Conservation (phyloP, 257 asterid genomes). For the Nicotiana obtusifolia region DNA sequence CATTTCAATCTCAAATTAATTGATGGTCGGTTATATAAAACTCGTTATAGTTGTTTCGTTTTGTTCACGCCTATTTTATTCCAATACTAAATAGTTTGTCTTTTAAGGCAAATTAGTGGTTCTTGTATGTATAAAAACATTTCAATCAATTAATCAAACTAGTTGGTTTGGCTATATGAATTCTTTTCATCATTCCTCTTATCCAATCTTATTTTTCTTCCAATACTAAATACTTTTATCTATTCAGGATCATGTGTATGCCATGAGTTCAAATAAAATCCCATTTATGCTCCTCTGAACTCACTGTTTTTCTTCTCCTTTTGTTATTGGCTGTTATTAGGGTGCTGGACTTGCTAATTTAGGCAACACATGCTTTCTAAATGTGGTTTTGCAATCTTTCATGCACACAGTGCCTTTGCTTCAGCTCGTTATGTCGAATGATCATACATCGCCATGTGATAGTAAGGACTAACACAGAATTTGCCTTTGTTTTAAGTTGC, state of each 20-base stretch:
- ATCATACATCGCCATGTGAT: slow-evolving; percentile 24
- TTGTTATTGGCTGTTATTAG: slow-evolving; percentile 23
- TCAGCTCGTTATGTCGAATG: slow-evolving; percentile 30
- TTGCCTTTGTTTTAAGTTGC: background rate
- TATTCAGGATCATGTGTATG: background rate
- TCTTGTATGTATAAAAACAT: background rate
- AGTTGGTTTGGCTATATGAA: background rate
- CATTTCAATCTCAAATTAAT: no score
- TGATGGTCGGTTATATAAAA: no score
- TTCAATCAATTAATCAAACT: background rate
- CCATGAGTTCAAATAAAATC: background rate
- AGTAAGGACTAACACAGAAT: slow-evolving; percentile 27
- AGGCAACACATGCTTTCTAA: slow-evolving; percentile 86
- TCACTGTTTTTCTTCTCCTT: background rate
- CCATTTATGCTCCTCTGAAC: background rate
- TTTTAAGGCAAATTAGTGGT: no score
- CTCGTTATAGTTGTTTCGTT: background rate
- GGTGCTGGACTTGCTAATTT: slow-evolving; percentile 74
- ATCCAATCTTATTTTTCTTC: background rate
- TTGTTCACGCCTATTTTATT: background rate
- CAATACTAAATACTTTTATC: background rate
- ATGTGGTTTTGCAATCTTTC: slow-evolving; percentile 74
- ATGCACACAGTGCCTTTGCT: slow-evolving; percentile 66
- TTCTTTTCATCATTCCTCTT: background rate
- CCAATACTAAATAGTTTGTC: no score